Evolutionary conservation across 768 basidiomycete genomes (phyloP).

Genomic region (Mycena floridula): DNA sequence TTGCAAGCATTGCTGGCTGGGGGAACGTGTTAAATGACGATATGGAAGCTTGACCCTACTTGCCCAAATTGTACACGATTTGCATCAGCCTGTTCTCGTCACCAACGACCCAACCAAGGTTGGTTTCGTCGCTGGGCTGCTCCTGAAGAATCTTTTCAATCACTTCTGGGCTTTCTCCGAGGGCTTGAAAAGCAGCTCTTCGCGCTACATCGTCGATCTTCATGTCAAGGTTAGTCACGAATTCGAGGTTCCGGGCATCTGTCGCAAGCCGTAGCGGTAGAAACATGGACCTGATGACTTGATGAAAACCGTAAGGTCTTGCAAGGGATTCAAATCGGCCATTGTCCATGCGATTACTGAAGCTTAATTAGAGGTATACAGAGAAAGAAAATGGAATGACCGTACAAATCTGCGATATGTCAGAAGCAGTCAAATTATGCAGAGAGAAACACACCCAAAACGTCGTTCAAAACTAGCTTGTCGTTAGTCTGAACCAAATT

Average conservation of each 20-base stretch:
- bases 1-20: conserved; percentile 46
- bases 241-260: conserved; percentile 50
- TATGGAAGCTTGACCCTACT: conserved; percentile 19
- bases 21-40: background rate
- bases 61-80: conserved; percentile 63
- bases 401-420: too few relatives aligned
- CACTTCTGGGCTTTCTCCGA: conserved; percentile 30
- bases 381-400: background rate
- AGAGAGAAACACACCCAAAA: conserved; percentile 46
- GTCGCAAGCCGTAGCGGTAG: conserved; percentile 51
- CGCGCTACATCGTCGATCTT: conserved; percentile 48
- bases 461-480: conserved; percentile 50
- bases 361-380: too few relatives aligned
- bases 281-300: conserved; percentile 53
- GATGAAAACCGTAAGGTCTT: conserved; percentile 55
- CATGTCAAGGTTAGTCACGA: conserved; percentile 50
- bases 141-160: conserved; percentile 23
- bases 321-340: conserved; percentile 58
- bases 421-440: background rate
- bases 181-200: conserved; percentile 35
- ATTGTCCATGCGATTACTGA: conserved; percentile 63
- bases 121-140: conserved; percentile 22
- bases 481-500: conserved; percentile 1
- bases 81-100: conserved; percentile 66
- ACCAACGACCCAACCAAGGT: conserved; percentile 54